phyloP scores from a whole-genome alignment of 2,329 filamentous ascomycete species.

The Ophiostoma ulmi region DNA sequence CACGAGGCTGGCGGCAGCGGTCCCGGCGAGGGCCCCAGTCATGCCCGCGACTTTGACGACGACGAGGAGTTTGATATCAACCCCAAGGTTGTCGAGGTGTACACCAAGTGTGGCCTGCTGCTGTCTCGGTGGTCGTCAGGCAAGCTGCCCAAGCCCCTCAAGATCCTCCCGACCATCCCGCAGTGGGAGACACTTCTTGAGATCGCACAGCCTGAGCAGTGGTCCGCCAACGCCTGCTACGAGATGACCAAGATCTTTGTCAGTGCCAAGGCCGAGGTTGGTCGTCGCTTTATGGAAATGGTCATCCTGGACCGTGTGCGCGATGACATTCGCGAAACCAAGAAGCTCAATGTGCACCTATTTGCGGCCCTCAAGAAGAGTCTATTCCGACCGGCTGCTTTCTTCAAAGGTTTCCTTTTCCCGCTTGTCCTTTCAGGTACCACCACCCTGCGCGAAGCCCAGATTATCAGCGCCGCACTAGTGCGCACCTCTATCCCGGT shows the following conservation, averaged over 20 bases:
- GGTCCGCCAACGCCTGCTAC: conserved; percentile 73
- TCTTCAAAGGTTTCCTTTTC: conserved; percentile 92
- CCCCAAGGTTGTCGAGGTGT: conserved; percentile 88
- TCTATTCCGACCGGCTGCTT: conserved; percentile 88
- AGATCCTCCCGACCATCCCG: conserved; percentile 86
- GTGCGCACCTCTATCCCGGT: conserved; percentile 82
- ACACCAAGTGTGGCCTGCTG: conserved; percentile 80
- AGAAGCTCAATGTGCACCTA: conserved; percentile 91
- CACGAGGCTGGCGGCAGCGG: conserved; percentile 59
- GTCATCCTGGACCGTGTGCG: conserved; percentile 86
- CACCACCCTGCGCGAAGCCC: conserved; percentile 88
- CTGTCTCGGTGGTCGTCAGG: conserved; percentile 86
- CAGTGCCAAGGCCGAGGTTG: conserved; percentile 71
- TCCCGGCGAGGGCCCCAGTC: conserved; percentile 7
- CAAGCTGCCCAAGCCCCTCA: conserved; percentile 96
- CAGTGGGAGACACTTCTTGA: conserved; percentile 57
- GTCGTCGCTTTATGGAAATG: conserved; percentile 79
- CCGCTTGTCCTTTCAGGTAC: conserved; percentile 77
- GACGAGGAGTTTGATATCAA: conserved; percentile 68
- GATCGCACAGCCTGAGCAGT: conserved; percentile 52
- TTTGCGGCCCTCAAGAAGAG: conserved; percentile 92
- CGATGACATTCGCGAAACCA: conserved; percentile 87
- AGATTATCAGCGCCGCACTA: conserved; percentile 84
- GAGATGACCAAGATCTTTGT: conserved; percentile 91
- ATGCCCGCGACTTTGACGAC: conserved; percentile 12